These are phyloP conservation scores for Periconia digitata DNA, from an alignment of 2,329 filamentous ascomycete species.

Conservation along the genomic window DNA sequence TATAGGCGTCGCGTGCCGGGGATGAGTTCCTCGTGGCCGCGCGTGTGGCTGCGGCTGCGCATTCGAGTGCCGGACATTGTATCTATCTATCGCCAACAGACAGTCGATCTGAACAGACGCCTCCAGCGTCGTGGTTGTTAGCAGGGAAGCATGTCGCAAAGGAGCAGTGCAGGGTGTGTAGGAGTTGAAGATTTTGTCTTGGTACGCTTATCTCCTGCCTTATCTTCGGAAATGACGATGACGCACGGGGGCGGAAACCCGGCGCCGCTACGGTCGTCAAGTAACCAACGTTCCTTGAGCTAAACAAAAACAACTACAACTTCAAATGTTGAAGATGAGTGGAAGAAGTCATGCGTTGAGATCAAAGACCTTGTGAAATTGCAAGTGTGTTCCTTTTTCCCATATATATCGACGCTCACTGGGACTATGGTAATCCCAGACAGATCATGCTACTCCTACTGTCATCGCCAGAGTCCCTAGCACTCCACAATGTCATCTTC, in stretches of 20 bases:
- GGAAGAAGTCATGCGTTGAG: no score
- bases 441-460: no score
- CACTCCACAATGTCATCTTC: no score
- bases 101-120: conserved; percentile 8
- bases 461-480: no score
- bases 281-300: no score
- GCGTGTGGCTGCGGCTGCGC: conserved; percentile 12
- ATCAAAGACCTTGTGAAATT: no score
- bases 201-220: not conserved
- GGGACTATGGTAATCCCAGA: no score
- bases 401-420: no score
- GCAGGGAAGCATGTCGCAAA: conserved; percentile 21
- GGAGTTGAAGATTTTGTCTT: not conserved
- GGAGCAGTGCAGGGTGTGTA: not conserved
- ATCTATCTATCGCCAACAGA: not conserved
- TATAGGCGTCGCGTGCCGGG: conserved; percentile 21
- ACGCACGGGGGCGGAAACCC: not conserved
- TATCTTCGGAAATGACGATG: not conserved
- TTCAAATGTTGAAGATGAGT: no score
- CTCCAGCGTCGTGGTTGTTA: conserved; percentile 21
- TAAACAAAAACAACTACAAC: no score
- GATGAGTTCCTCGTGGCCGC: conserved; percentile 17
- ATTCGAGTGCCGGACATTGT: conserved; percentile 5
- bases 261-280: not conserved
- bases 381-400: no score